Conservation (phyloP, 2,329 filamentous ascomycete species). For the Phialophora tarda region DNA sequence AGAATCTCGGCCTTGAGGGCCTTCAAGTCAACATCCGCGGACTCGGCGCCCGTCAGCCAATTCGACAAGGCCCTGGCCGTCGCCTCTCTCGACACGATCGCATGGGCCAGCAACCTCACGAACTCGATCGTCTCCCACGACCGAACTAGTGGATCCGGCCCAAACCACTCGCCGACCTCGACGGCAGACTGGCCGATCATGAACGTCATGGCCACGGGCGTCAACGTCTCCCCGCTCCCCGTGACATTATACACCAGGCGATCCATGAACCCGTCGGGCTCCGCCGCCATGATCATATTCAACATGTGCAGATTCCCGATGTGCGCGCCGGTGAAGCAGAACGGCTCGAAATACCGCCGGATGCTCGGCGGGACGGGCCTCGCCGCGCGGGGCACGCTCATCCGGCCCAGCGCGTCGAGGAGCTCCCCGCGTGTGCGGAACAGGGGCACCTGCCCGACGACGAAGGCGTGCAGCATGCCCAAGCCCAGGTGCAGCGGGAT, state of each 20-base stretch:
- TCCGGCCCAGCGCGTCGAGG: background rate
- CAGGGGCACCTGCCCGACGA: background rate
- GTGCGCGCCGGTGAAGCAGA: background rate
- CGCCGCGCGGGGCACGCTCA: background rate
- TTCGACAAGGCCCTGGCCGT: background rate
- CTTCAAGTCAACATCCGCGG: background rate
- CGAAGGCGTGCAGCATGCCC: background rate
- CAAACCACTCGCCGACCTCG: constrained; percentile 1
- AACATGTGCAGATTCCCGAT: background rate
- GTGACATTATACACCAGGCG: background rate
- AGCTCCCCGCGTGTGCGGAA: background rate
- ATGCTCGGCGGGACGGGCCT: background rate
- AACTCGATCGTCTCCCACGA: constrained; percentile 6
- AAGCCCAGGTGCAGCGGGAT: background rate
- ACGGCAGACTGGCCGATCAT: constrained; percentile 1
- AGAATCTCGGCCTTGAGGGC: constrained; percentile 5
- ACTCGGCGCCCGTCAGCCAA: background rate
- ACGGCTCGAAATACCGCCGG: background rate
- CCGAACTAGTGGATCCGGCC: background rate
- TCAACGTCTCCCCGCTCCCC: background rate
- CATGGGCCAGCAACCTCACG: background rate
- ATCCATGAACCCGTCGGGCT: constrained; percentile 2
- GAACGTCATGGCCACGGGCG: background rate
- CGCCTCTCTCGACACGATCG: background rate
- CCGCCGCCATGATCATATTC: constrained; percentile 5